phyloP scores from a whole-genome alignment of 257 asterid genomes.

The Capsicum baccatum region DNA sequence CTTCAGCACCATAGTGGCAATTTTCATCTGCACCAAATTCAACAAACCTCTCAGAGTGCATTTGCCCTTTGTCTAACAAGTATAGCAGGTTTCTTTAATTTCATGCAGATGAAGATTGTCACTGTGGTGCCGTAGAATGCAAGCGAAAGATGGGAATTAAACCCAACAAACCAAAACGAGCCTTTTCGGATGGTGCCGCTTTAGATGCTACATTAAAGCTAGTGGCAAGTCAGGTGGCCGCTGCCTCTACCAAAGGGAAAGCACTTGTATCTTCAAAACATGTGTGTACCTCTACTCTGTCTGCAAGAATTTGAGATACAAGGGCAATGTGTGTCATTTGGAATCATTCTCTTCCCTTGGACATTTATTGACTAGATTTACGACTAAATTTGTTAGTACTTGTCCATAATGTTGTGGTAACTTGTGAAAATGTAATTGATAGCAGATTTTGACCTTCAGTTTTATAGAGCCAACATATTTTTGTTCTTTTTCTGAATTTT shows the following conservation, averaged over 20 bases:
- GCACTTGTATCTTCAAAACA: conserved; percentile 47
- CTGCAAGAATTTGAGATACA: background rate
- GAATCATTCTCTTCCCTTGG: conserved; percentile 4
- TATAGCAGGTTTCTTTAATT: too few species aligned
- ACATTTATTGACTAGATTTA: background rate
- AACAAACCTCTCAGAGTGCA: too few species aligned
- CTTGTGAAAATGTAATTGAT: background rate
- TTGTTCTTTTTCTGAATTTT: conserved; percentile 23
- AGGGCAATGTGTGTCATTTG: conserved; percentile 19
- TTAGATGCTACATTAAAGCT: conserved; percentile 74
- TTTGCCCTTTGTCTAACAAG: too few species aligned
- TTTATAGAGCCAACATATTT: conserved; percentile 21
- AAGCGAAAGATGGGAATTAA: too few species aligned
- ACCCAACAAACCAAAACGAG: conserved; percentile 35
- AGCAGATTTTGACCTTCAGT: conserved; percentile 22
- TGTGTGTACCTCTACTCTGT: conserved; percentile 38
- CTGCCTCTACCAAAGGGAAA: conserved; percentile 53
- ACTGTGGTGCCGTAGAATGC: too few species aligned
- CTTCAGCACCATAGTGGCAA: too few species aligned
- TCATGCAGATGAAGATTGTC: too few species aligned
- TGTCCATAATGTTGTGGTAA: conserved; percentile 16
- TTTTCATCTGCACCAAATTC: too few species aligned
- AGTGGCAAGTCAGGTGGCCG: conserved; percentile 28
- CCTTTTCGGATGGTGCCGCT: conserved; percentile 34
- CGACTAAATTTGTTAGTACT: conserved; percentile 23